phyloP scores from a whole-genome alignment of 2,329 filamentous ascomycete genomes.

The Clonostachys sp. region DNA sequence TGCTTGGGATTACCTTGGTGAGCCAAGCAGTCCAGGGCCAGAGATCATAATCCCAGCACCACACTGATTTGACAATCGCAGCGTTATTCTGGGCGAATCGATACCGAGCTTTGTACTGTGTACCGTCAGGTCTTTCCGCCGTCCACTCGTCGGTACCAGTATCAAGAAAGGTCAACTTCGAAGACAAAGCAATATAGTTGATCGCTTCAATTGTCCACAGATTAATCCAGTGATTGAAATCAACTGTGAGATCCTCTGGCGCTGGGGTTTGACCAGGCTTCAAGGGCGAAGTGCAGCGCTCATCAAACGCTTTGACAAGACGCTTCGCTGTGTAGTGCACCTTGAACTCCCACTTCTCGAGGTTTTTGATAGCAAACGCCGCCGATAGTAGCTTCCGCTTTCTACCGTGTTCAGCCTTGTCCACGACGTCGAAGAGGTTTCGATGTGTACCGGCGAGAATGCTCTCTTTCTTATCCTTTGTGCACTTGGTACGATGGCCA shows the following conservation, averaged over 20 bases:
- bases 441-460: background rate
- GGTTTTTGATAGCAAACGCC: background rate
- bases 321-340: background rate
- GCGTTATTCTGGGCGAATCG: background rate
- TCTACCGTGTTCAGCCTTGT: background rate
- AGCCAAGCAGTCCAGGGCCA: background rate
- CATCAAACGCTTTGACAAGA: background rate
- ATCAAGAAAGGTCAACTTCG: background rate
- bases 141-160: background rate
- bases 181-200: background rate
- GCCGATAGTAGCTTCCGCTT: background rate
- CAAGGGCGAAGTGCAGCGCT: background rate
- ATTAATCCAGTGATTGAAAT: background rate
- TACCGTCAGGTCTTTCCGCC: background rate
- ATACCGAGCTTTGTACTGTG: background rate
- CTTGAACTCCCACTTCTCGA: constrained; percentile 1
- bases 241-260: background rate
- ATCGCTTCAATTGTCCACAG: constrained; percentile 1
- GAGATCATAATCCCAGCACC: background rate
- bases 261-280: background rate
- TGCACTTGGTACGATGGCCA: constrained; percentile 12
- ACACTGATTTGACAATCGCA: background rate
- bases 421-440: background rate
- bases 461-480: background rate
- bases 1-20: background rate